phyloP scores from a whole-genome alignment of 768 basidiomycete genomes.

The Termitomyces sp. region DNA sequence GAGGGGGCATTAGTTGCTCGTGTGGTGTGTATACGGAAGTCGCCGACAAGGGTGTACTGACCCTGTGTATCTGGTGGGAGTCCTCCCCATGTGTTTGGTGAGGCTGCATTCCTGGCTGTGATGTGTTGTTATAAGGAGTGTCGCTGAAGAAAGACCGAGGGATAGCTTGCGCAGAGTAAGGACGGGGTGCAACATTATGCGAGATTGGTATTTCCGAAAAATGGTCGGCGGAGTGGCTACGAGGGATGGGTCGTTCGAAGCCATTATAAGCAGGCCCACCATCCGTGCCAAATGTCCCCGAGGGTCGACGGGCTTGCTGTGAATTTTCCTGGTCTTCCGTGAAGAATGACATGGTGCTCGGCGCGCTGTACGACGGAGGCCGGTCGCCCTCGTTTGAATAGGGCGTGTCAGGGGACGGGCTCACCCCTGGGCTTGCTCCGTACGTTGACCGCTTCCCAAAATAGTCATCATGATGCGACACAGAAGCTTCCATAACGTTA shows the following conservation, averaged over 20 bases:
- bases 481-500: conserved; percentile 16
- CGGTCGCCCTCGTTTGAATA: conserved; percentile 13
- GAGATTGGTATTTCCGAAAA: conserved; percentile 19
- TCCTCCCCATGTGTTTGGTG: conserved; percentile 12
- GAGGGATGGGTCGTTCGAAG: conserved; percentile 8
- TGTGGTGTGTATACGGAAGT: conserved; percentile 4
- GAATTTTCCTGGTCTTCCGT: conserved; percentile 7
- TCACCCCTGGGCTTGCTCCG: conserved; percentile 2
- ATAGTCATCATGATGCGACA: conserved; percentile 13
- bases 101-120: conserved; percentile 11
- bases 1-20: neutral
- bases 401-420: conserved; percentile 10
- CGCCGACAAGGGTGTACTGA: conserved; percentile 4
- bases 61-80: conserved; percentile 8
- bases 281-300: conserved; percentile 7
- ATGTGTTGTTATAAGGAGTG: neutral
- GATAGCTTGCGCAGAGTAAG: conserved; percentile 22
- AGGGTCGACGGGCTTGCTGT: neutral
- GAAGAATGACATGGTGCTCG: conserved; percentile 11
- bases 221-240: conserved; percentile 14
- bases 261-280: conserved; percentile 4
- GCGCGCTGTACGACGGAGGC: conserved; percentile 20
- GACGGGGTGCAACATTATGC: conserved; percentile 21
- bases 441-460: conserved; percentile 23
- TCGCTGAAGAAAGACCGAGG: conserved; percentile 22